Percentiles rank a stretch among this genome's conserved stretches.
phyloP scores from a whole-genome alignment of 768 basidiomycete species.

The Mycena sanguinolenta region DNA sequence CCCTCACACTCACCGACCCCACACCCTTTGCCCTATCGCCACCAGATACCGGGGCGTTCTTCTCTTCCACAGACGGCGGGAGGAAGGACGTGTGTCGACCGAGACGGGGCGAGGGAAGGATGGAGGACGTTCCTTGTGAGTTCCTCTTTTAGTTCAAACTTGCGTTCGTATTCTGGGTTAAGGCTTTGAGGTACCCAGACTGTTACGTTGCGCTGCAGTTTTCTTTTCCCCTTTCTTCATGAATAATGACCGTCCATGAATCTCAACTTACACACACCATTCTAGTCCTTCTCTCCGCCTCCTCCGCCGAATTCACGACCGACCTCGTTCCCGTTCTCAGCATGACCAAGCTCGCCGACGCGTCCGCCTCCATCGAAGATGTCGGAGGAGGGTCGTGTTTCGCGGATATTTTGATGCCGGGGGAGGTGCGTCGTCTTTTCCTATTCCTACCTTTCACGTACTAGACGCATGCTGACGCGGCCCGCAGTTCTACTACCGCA shows the following conservation, averaged over 20 bases:
- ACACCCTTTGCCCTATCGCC: slow-evolving; percentile 28
- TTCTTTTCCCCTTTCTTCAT: not conserved
- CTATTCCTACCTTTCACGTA: too few species aligned
- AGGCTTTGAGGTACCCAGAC: too few species aligned
- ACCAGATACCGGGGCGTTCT: slow-evolving; percentile 25
- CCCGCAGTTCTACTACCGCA: slow-evolving; percentile 33
- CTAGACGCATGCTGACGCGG: too few species aligned
- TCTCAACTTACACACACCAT: not conserved
- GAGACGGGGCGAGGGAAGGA: slow-evolving; percentile 2
- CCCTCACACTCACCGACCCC: not conserved
- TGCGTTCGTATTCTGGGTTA: too few species aligned
- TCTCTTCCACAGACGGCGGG: not conserved
- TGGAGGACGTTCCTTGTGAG: slow-evolving; percentile 26
- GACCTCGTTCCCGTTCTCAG: slow-evolving; percentile 31
- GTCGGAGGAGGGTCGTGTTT: not conserved
- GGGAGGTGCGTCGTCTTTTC: not conserved
- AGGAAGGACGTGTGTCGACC: slow-evolving; percentile 6
- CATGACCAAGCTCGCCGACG: slow-evolving; percentile 27
- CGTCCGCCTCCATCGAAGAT: not conserved
- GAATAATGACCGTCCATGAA: not conserved
- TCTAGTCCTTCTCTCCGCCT: slow-evolving; percentile 25
- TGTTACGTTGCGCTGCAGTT: too few species aligned
- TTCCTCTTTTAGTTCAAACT: too few species aligned
- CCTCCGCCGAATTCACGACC: slow-evolving; percentile 35
- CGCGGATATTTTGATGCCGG: not conserved